Evolutionary conservation across 1,284 basidiomycete species (phyloP).

Genomic region (Marasmius sp.): DNA sequence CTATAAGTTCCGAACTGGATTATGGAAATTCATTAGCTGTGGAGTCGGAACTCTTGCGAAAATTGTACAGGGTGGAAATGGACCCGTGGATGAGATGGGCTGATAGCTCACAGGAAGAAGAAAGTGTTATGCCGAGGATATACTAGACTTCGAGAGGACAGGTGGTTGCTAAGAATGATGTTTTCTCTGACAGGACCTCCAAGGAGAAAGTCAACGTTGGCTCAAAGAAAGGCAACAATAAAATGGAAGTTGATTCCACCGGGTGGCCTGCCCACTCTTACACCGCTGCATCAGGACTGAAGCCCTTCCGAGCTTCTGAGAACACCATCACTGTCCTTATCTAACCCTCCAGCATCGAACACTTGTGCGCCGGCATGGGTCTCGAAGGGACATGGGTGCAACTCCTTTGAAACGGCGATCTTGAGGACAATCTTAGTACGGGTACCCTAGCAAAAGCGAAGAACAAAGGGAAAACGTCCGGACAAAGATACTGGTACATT

Average conservation of each 20-base stretch:
- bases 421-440: conserved; percentile 4
- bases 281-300: background rate
- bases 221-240: background rate
- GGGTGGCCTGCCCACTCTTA: conserved; percentile 24
- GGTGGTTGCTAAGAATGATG: conserved; percentile 25
- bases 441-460: conserved; percentile 25
- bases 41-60: conserved; percentile 47
- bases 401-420: conserved; percentile 40
- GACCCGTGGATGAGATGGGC: conserved; percentile 50
- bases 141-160: conserved; percentile 43
- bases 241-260: background rate
- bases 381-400: conserved; percentile 64
- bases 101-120: conserved; percentile 37
- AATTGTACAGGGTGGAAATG: conserved; percentile 50
- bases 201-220: conserved; percentile 6
- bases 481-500: conserved; percentile 42
- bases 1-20: background rate
- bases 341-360: conserved; percentile 39
- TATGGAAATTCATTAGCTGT: conserved; percentile 32
- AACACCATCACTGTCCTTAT: conserved; percentile 59
- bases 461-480: conserved; percentile 29
- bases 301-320: conserved; percentile 37
- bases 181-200: background rate
- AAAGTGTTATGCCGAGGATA: conserved; percentile 35
- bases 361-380: conserved; percentile 51